These are phyloP conservation scores for Calocybe indica DNA, from an alignment of 768 basidiomycete genomes.

Conservation along the genomic window DNA sequence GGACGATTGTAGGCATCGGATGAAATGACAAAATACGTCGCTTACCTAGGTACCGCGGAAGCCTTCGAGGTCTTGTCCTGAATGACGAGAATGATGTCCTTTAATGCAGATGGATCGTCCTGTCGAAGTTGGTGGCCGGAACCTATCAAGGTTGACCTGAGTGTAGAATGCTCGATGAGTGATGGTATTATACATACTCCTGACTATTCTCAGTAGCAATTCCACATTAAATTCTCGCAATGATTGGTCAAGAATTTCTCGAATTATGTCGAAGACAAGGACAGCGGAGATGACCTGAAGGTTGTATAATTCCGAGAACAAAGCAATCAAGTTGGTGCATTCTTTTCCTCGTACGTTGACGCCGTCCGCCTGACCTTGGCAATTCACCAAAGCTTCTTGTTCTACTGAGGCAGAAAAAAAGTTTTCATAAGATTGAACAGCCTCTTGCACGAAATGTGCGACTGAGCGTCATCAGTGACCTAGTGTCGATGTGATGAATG, in stretches of 20 bases:
- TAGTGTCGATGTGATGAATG: not conserved
- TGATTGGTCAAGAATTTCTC: conserved; percentile 56
- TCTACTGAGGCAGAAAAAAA: conserved; percentile 35
- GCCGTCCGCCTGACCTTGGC: conserved; percentile 9
- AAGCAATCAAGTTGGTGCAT: conserved; percentile 78
- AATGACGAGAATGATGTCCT: conserved; percentile 83
- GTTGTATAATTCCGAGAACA: conserved; percentile 92
- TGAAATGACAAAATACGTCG: not conserved
- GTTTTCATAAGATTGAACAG: conserved; percentile 61
- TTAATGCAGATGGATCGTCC: conserved; percentile 89
- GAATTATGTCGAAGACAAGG: conserved; percentile 88
- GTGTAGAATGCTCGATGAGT: not conserved
- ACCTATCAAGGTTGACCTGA: conserved; percentile 36
- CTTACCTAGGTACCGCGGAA: conserved; percentile 47
- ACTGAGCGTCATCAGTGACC: conserved; percentile 33
- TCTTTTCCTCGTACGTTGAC: conserved; percentile 67
- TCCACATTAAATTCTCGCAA: conserved; percentile 82
- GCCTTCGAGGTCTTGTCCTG: conserved; percentile 61
- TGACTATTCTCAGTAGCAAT: conserved; percentile 75
- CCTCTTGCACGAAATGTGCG: conserved; percentile 75
- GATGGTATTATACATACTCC: conserved; percentile 45
- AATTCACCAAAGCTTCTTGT: conserved; percentile 2
- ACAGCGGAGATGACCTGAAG: conserved; percentile 88
- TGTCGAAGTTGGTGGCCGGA: conserved; percentile 88
- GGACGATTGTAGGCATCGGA: not conserved